Conservation (phyloP, 176 grass and related monocot genomes). For the Carex parvula region DNA sequence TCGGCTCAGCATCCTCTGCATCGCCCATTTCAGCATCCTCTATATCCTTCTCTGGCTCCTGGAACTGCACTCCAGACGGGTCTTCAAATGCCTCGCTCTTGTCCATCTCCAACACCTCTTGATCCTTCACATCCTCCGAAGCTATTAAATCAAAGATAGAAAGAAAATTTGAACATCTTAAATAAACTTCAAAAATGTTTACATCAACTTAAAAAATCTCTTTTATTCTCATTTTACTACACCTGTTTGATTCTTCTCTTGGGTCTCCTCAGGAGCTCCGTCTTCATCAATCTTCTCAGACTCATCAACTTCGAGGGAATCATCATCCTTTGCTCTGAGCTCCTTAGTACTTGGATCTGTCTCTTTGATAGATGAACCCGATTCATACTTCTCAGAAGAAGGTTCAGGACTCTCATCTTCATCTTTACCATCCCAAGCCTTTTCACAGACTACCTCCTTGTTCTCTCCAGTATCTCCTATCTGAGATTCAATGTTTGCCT, state of each 20-base stretch:
- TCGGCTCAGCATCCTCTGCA: constrained; percentile 34
- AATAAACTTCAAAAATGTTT: not conserved
- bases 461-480: constrained; percentile 80
- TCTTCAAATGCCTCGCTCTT: constrained; percentile 86
- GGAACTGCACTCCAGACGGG: constrained; percentile 46
- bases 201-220: constrained; percentile 27
- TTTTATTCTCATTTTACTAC: constrained; percentile 25
- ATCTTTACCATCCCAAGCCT: constrained; percentile 64
- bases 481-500: constrained; percentile 64
- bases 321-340: constrained; percentile 83
- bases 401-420: constrained; percentile 67
- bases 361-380: constrained; percentile 58
- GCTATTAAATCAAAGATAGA: not conserved
- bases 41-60: constrained; percentile 46
- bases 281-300: constrained; percentile 48
- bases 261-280: constrained; percentile 31
- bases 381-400: constrained; percentile 67
- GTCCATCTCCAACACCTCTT: constrained; percentile 37
- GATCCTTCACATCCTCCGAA: not conserved
- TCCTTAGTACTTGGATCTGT: constrained; percentile 48
- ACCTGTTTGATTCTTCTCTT: constrained; percentile 46
- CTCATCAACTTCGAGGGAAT: constrained; percentile 47
- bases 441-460: constrained; percentile 67
- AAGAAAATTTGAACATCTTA: not conserved
- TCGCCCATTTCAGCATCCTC: constrained; percentile 53